These are phyloP conservation scores for Lavandula angustifolia DNA, from an alignment of 257 asterid genomes.

Conservation along the genomic window DNA sequence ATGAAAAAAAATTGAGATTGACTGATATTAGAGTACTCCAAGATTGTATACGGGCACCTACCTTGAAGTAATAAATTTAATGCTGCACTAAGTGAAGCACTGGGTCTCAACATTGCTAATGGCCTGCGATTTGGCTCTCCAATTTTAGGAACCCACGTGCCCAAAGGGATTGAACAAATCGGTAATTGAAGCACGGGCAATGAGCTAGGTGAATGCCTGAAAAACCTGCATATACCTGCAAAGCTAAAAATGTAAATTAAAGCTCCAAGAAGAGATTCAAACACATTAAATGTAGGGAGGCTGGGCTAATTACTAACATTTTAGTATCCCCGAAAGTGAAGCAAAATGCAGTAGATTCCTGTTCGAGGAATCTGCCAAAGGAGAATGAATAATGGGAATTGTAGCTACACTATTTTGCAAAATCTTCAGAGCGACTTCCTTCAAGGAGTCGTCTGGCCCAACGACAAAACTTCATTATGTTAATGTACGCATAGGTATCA, in stretches of 20 bases:
- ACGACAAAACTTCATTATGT: slow-evolving; percentile 44
- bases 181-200: slow-evolving; percentile 81
- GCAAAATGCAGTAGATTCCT: slow-evolving; percentile 85
- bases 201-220: slow-evolving; percentile 76
- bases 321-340: slow-evolving; percentile 84
- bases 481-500: slow-evolving; percentile 23
- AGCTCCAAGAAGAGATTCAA: not conserved
- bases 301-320: slow-evolving; percentile 48
- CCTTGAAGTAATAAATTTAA: slow-evolving; percentile 86
- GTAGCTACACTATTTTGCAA: slow-evolving; percentile 78
- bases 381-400: slow-evolving; percentile 81
- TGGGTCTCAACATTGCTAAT: slow-evolving; percentile 85
- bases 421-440: slow-evolving; percentile 79
- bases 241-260: slow-evolving; percentile 24
- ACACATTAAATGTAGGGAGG: not conserved
- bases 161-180: slow-evolving; percentile 70
- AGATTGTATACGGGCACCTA: slow-evolving; percentile 47
- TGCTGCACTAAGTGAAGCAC: slow-evolving; percentile 80
- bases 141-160: slow-evolving; percentile 93
- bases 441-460: slow-evolving; percentile 80
- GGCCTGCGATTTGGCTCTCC: slow-evolving; percentile 81
- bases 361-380: slow-evolving; percentile 65
- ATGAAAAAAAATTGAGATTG: not conserved
- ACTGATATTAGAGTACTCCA: not conserved
- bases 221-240: slow-evolving; percentile 83